These are phyloP conservation scores for Coemansia sp. DNA, from an alignment of 192 early-diverging fungal genomes.

Conservation along the genomic window DNA sequence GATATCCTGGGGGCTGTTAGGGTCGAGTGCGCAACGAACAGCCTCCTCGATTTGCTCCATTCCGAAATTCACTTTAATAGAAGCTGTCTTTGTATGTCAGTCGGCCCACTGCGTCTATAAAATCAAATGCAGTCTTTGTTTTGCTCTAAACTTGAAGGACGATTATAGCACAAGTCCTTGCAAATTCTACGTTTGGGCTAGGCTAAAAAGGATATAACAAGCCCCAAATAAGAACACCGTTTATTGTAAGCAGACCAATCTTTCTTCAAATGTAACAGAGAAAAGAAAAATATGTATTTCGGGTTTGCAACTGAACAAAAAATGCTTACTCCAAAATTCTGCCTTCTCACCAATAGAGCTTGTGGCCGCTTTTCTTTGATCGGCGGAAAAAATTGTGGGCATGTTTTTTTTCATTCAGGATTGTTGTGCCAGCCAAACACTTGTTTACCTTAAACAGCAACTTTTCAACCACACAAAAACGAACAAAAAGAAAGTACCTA, in stretches of 20 bases:
- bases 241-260: conserved; percentile 9
- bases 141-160: neutral
- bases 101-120: neutral
- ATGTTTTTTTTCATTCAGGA: neutral
- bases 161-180: neutral
- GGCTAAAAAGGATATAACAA: conserved; percentile 4
- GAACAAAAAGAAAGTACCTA: no score
- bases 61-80: neutral
- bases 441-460: conserved; percentile 4
- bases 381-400: no score
- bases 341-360: neutral
- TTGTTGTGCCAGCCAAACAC: neutral
- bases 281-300: neutral
- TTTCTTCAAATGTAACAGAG: neutral
- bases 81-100: neutral
- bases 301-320: no score
- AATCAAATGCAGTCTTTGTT: neutral
- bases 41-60: conserved; percentile 83
- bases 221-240: neutral
- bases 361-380: neutral
- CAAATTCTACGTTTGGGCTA: neutral
- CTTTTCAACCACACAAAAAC: no score
- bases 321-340: no score
- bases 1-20: conserved; percentile 63
- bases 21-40: conserved; percentile 77